These are phyloP conservation scores for Botrytis fragariae DNA, from an alignment of 2,329 filamentous ascomycete genomes.

Conservation along the genomic window DNA sequence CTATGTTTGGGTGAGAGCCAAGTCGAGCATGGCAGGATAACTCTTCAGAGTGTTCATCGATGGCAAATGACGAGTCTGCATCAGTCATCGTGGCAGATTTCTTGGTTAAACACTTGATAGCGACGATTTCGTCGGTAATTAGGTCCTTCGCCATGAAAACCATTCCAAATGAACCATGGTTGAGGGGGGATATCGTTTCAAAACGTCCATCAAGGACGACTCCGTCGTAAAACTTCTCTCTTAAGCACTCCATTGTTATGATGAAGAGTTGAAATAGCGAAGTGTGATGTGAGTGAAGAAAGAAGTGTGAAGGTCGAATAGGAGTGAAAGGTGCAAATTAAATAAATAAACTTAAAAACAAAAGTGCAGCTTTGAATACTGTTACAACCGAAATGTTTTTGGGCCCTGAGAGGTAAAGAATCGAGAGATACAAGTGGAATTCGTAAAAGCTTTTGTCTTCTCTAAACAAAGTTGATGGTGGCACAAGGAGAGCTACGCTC, in stretches of 20 bases:
- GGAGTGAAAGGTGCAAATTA: slow-evolving; percentile 28
- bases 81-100: slow-evolving; percentile 56
- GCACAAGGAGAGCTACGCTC: slow-evolving; percentile 35
- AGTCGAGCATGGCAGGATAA: slow-evolving; percentile 76
- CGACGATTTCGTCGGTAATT: slow-evolving; percentile 73
- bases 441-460: slow-evolving; percentile 39
- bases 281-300: slow-evolving; percentile 6
- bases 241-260: slow-evolving; percentile 75
- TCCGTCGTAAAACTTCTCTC: slow-evolving; percentile 75
- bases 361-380: slow-evolving; percentile 31
- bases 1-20: slow-evolving; percentile 81
- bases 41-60: slow-evolving; percentile 83
- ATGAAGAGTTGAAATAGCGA: slow-evolving; percentile 22
- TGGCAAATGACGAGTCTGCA: slow-evolving; percentile 56
- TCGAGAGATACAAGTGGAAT: slow-evolving; percentile 32
- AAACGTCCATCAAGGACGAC: slow-evolving; percentile 86
- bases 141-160: slow-evolving; percentile 89
- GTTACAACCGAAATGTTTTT: slow-evolving; percentile 38
- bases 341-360: slow-evolving; percentile 26
- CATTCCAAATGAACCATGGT: slow-evolving; percentile 98
- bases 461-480: slow-evolving; percentile 38
- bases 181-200: slow-evolving; percentile 87
- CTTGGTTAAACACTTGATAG: slow-evolving; percentile 96
- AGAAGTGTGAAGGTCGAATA: slow-evolving; percentile 20
- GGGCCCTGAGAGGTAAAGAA: slow-evolving; percentile 29